phyloP scores from a whole-genome alignment of 768 basidiomycete genomes.

The Pleurotus eryngii region DNA sequence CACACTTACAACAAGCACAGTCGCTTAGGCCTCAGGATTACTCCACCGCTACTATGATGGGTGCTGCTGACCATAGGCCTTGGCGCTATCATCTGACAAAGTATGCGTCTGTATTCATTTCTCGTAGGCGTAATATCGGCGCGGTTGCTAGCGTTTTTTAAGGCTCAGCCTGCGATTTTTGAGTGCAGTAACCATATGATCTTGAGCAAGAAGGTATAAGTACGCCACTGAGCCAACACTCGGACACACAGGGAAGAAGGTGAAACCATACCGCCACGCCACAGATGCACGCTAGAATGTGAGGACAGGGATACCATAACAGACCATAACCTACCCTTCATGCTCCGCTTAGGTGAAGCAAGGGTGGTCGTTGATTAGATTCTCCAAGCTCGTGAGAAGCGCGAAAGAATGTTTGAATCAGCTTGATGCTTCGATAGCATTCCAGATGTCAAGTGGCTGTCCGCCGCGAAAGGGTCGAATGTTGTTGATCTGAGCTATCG shows the following conservation, averaged over 20 bases:
- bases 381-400: slow-evolving; percentile 3
- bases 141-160: too few relatives aligned
- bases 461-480: not conserved
- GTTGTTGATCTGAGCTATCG: not conserved
- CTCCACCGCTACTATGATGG: too few relatives aligned
- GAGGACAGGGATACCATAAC: not conserved
- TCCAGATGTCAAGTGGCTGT: not conserved
- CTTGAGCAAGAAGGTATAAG: not conserved
- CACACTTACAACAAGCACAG: too few relatives aligned
- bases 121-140: too few relatives aligned
- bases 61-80: too few relatives aligned
- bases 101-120: too few relatives aligned
- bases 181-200: not conserved
- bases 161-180: too few relatives aligned
- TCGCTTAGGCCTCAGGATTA: too few relatives aligned
- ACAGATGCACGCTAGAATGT: slow-evolving; percentile 7
- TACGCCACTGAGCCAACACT: not conserved
- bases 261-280: slow-evolving; percentile 2
- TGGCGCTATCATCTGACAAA: too few relatives aligned
- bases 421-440: slow-evolving; percentile 4
- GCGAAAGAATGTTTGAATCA: not conserved
- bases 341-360: not conserved
- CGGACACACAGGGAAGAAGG: not conserved
- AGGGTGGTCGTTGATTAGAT: not conserved
- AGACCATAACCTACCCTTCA: not conserved